These are phyloP conservation scores for Scortechinia acanthostroma DNA, from an alignment of 2,329 filamentous ascomycete species.

Conservation along the genomic window DNA sequence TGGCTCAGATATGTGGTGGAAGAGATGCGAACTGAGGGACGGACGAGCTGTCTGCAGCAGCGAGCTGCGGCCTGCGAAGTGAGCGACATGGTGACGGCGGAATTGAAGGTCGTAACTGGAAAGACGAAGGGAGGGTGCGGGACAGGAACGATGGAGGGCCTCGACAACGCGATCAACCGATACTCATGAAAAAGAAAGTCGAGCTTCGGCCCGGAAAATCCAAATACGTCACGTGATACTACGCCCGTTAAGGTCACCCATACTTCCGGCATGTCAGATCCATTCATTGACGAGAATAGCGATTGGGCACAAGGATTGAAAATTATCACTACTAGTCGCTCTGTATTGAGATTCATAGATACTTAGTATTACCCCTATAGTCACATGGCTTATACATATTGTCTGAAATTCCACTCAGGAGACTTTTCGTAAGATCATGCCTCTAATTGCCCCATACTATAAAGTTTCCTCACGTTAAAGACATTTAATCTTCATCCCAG, in stretches of 20 bases:
- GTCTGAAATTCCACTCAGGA: too few relatives aligned
- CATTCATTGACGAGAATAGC: too few relatives aligned
- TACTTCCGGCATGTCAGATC: too few relatives aligned
- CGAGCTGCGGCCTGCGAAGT: not conserved
- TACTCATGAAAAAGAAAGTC: not conserved
- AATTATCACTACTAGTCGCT: too few relatives aligned
- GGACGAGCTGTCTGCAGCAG: slow-evolving; percentile 2
- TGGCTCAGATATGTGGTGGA: not conserved
- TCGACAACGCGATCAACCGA: not conserved
- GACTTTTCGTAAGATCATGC: slow-evolving; percentile 1
- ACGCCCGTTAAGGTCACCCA: too few relatives aligned
- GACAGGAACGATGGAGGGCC: not conserved
- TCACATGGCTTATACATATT: too few relatives aligned
- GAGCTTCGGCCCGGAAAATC: not conserved
- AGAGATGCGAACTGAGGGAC: not conserved
- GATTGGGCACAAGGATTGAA: too few relatives aligned
- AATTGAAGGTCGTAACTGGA: not conserved
- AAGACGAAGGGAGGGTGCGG: not conserved
- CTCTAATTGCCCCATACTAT: not conserved
- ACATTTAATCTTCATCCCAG: slow-evolving; percentile 16
- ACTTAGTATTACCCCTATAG: too few relatives aligned
- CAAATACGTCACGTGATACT: not conserved
- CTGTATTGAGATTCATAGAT: too few relatives aligned
- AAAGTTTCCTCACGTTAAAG: not conserved
- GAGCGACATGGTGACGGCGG: not conserved